Evolutionary conservation across 495 filamentous ascomycete genomes (phyloP).

Genomic region (Aspergillus asperescens): DNA sequence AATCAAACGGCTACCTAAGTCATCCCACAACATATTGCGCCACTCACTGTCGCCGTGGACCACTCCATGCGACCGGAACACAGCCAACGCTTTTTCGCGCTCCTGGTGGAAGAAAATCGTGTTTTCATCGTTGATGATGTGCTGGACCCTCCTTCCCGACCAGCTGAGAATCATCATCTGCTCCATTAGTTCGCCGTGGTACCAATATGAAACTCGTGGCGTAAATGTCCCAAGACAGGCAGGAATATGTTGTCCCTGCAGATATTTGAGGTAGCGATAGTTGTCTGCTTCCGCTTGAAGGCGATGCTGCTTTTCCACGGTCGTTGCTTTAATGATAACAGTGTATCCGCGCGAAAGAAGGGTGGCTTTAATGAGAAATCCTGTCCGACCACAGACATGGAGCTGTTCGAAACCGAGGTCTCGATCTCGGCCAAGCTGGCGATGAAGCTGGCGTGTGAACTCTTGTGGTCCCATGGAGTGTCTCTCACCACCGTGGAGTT

Average conservation of each 20-base stretch:
- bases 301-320: constrained; percentile 21
- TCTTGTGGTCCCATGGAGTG: constrained; percentile 18
- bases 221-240: constrained; percentile 22
- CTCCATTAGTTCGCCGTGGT: constrained; percentile 23
- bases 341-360: constrained; percentile 27
- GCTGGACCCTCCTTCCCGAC: constrained; percentile 23
- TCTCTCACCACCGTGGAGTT: constrained; percentile 13
- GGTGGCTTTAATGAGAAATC: constrained; percentile 29
- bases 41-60: constrained; percentile 21
- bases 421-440: constrained; percentile 23
- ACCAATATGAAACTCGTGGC: constrained; percentile 23
- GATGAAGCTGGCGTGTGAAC: constrained; percentile 23
- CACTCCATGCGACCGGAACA: constrained; percentile 15
- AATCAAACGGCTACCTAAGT: constrained; percentile 7
- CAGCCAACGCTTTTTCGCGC: constrained; percentile 15
- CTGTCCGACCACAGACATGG: constrained; percentile 24
- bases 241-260: constrained; percentile 22
- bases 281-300: constrained; percentile 24
- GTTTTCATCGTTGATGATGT: constrained; percentile 20
- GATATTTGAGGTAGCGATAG: constrained; percentile 19
- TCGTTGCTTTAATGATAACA: constrained; percentile 27
- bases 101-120: constrained; percentile 18
- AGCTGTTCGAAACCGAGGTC: constrained; percentile 23
- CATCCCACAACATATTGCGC: constrained; percentile 25
- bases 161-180: constrained; percentile 26